phyloP scores from a whole-genome alignment of 2,329 filamentous ascomycete species.

The Colletotrichum kahawae region DNA sequence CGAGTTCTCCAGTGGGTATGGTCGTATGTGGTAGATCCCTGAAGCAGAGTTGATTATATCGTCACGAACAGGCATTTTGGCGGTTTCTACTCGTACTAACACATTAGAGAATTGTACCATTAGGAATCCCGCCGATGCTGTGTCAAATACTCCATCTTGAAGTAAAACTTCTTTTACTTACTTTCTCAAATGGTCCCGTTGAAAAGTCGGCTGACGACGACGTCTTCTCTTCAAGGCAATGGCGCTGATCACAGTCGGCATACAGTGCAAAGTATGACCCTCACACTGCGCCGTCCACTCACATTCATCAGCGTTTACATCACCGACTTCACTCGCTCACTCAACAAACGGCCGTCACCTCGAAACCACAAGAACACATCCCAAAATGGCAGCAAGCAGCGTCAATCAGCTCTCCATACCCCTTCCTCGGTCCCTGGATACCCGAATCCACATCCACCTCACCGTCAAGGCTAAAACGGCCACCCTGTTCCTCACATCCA shows the following conservation, averaged over 20 bases:
- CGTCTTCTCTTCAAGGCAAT: neutral
- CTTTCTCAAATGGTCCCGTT: neutral
- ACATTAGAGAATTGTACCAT: neutral
- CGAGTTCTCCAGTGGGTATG: slow-evolving; percentile 19
- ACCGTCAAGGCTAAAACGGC: slow-evolving; percentile 63
- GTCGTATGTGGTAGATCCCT: neutral
- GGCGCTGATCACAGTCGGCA: neutral
- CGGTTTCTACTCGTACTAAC: neutral
- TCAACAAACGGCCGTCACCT: neutral
- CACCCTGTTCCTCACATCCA: slow-evolving; percentile 66
- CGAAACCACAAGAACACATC: neutral
- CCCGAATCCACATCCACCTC: slow-evolving; percentile 65
- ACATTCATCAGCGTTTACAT: slow-evolving; percentile 2
- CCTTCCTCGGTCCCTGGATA: slow-evolving; percentile 64
- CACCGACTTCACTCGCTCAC: neutral
- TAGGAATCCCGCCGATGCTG: fast-evolving
- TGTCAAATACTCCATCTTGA: neutral
- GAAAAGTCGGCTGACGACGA: neutral
- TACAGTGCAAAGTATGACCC: neutral
- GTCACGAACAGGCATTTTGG: neutral
- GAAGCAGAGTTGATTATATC: neutral
- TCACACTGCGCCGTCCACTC: neutral
- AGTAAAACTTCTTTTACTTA: neutral
- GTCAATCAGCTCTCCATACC: slow-evolving; percentile 59
- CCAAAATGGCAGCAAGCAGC: slow-evolving; percentile 20